Conservation (phyloP, 208 protist genomes). For the Wallacemonas sp. region DNA sequence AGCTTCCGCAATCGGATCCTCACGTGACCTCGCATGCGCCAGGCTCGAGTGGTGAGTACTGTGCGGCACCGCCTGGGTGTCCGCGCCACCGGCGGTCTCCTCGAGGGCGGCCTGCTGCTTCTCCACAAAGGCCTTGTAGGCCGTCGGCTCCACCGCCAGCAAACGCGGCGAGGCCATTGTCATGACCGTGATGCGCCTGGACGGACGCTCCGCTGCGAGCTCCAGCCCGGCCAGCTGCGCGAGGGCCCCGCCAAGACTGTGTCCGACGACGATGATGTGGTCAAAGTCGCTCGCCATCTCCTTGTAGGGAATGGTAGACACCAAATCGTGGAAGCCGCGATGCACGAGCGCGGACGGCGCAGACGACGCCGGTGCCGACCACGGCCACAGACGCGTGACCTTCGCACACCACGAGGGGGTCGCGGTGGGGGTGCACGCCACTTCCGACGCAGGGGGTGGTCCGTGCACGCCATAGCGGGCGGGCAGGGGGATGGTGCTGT, state of each 20-base stretch:
- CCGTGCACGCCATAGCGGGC: conserved; percentile 36
- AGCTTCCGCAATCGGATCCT: conserved; percentile 25
- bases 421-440: too few species aligned
- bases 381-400: not conserved
- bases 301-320: conserved; percentile 52
- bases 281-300: conserved; percentile 49
- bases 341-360: conserved; percentile 23
- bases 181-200: conserved; percentile 57
- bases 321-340: conserved; percentile 45
- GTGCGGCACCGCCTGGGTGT: too few species aligned
- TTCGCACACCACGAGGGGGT: not conserved
- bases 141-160: conserved; percentile 31
- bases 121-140: conserved; percentile 12
- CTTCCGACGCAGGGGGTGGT: not conserved
- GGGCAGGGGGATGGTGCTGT: conserved; percentile 33
- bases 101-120: too few species aligned
- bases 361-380: not conserved
- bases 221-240: conserved; percentile 61
- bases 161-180: conserved; percentile 68
- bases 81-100: too few species aligned
- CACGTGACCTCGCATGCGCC: not conserved
- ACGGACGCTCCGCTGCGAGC: conserved; percentile 46
- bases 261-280: conserved; percentile 59
- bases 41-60: not conserved
- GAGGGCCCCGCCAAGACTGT: conserved; percentile 64